Evolutionary conservation across 768 basidiomycete species (phyloP), one percentile per base, ranked within the genome.

Genomic region (Agaricus blazei): DNA sequence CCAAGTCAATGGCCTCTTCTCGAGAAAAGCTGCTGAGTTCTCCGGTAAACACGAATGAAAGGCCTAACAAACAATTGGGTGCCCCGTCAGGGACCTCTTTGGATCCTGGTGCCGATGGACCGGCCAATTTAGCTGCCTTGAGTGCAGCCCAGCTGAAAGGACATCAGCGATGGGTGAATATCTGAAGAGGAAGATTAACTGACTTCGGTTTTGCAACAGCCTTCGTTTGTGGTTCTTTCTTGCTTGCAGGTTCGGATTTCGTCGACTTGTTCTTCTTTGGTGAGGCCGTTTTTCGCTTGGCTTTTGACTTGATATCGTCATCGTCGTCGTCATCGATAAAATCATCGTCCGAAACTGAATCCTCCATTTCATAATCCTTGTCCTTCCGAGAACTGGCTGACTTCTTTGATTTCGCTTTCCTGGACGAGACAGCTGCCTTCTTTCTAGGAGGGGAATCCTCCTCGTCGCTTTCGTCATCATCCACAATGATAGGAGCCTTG

Each of bases 41-140:
- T 14, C 95, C 97, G 0, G 97, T 98, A 60, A 99, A 99, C 23
- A 99, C 96, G 64, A 99, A 88, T 0, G 92, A 79, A 24, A 98
- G 75, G 0, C 95, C 95, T 0, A 85, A 80, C 8, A 99, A 76
- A 64, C 90, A 93, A 62, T 87, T 79, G 0, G 81, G 80, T 27
- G 74, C 73, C 12, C 87, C 86, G 43, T 93, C 84, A 0, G 90
- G 90, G 23, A 90, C 78, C 12, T 81, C 76, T 64, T 88, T 91
- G 14, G 80, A 75, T 0, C 87, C 87, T n/a, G 76, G 74, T 26
- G 87, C 80, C n/a, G 73, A 67, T 0, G 86, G 86, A 0, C 83
- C 82, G 0, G 84, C 80, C 0, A 77, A 64, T 61, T 82, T 81
- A 14, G 86, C 85, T 0, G 86, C 87, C 56, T 79, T 75, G 23